A percentile compares a stretch with the other conserved stretches of the same genome.
Evolutionary conservation across 208 protist genomes (phyloP).

Genomic region (Polymyxa betae): DNA sequence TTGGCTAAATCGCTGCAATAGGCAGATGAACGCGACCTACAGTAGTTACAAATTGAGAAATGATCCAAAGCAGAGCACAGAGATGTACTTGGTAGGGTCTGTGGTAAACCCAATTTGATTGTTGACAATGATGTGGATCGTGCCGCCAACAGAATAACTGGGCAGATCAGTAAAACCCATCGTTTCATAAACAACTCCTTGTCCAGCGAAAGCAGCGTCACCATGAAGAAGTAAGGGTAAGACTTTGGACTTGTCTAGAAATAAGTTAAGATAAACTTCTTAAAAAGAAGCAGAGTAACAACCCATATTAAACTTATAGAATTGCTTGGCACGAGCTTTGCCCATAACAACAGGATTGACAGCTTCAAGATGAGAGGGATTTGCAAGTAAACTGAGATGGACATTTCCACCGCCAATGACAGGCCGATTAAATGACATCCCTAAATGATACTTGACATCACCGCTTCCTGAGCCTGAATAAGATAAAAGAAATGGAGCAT

Average conservation of each 20-base stretch:
- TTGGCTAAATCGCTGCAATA: slow-evolving; percentile 97
- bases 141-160: slow-evolving; percentile 91
- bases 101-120: slow-evolving; percentile 90
- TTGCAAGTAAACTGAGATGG: slow-evolving; percentile 91
- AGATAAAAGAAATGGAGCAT: background rate
- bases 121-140: slow-evolving; percentile 93
- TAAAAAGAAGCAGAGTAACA: background rate
- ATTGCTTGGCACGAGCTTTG: slow-evolving; percentile 92
- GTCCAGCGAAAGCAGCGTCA: slow-evolving; percentile 94
- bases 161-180: slow-evolving; percentile 88
- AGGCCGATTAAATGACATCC: slow-evolving; percentile 77
- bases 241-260: slow-evolving; percentile 26
- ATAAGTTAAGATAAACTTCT: background rate
- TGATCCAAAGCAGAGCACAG: background rate
- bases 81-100: slow-evolving; percentile 77
- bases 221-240: slow-evolving; percentile 91
- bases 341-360: slow-evolving; percentile 97
- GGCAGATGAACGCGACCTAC: slow-evolving; percentile 79
- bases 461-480: slow-evolving; percentile 37
- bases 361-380: slow-evolving; percentile 97
- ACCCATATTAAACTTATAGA: slow-evolving; percentile 63
- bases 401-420: slow-evolving; percentile 80
- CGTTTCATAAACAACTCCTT: slow-evolving; percentile 95
- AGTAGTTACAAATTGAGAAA: background rate
- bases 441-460: slow-evolving; percentile 98